Conservation (phyloP, 2,329 filamentous ascomycete species). For the Fusarium fujikuroi region DNA sequence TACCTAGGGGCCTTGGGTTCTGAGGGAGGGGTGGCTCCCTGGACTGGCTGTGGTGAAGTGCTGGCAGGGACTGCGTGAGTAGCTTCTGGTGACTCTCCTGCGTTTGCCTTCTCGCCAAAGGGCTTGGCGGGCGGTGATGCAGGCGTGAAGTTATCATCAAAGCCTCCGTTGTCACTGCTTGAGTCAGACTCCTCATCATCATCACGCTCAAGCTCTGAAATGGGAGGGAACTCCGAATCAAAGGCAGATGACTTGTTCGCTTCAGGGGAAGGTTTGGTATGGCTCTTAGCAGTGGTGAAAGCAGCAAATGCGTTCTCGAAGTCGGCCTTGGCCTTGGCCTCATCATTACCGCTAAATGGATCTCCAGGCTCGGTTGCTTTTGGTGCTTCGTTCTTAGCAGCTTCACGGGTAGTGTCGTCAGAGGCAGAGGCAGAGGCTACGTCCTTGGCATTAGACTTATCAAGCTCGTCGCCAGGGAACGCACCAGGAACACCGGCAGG, state of each 20-base stretch:
- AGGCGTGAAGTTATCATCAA: slow-evolving; percentile 92
- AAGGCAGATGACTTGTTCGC: slow-evolving; percentile 64
- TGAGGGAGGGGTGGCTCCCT: slow-evolving; percentile 34
- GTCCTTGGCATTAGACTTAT: slow-evolving; percentile 47
- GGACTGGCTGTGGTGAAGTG: slow-evolving; percentile 38
- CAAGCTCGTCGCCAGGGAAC: slow-evolving; percentile 52
- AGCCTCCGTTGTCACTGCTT: slow-evolving; percentile 81
- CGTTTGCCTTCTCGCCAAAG: slow-evolving; percentile 30
- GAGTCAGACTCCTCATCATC: slow-evolving; percentile 82
- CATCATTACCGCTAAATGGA: slow-evolving; percentile 64
- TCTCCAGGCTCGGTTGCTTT: slow-evolving; percentile 50
- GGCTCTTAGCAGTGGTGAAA: slow-evolving; percentile 67
- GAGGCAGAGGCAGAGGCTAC: slow-evolving; percentile 50
- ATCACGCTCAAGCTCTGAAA: slow-evolving; percentile 80
- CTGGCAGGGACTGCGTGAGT: slow-evolving; percentile 12
- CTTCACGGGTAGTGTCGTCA: slow-evolving; percentile 37
- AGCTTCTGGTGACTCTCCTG: slow-evolving; percentile 22
- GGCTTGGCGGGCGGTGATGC: slow-evolving; percentile 59
- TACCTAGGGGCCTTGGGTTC: slow-evolving; percentile 44
- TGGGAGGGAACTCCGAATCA: slow-evolving; percentile 89
- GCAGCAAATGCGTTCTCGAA: slow-evolving; percentile 88
- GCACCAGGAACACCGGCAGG: slow-evolving; percentile 44
- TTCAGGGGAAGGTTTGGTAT: slow-evolving; percentile 55
- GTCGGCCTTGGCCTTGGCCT: slow-evolving; percentile 77
- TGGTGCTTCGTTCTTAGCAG: slow-evolving; percentile 32